These are phyloP conservation scores for Vaccinium myrtillus DNA, from an alignment of 148 eudicot genomes.

Conservation along the genomic window DNA sequence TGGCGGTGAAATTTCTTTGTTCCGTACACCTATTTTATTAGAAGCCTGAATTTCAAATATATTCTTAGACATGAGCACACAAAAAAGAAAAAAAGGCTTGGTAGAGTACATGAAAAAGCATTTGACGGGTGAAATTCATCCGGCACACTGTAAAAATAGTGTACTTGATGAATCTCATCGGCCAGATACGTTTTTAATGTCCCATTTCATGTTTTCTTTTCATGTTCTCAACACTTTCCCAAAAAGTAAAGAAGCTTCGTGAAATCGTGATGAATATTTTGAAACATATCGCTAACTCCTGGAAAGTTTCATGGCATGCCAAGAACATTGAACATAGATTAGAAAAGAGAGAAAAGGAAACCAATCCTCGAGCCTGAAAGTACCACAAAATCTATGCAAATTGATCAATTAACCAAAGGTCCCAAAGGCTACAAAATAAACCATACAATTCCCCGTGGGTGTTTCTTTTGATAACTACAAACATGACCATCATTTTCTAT, in stretches of 20 bases:
- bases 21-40: neutral
- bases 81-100: neutral
- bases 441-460: conserved; percentile 3
- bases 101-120: too few species aligned
- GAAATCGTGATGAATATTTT: neutral
- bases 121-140: too few species aligned
- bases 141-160: too few species aligned
- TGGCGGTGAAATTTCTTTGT: neutral
- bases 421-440: conserved; percentile 16
- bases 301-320: neutral
- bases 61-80: neutral
- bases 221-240: too few species aligned
- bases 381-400: neutral
- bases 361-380: neutral
- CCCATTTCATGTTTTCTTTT: too few species aligned
- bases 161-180: too few species aligned
- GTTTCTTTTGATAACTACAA: neutral
- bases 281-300: neutral
- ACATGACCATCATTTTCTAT: neutral
- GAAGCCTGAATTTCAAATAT: neutral
- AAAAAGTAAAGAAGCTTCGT: too few species aligned
- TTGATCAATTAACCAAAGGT: neutral
- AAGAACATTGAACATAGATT: neutral
- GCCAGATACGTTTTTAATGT: too few species aligned
- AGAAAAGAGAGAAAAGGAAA: neutral